These are phyloP conservation scores for Penicillium chermesinum DNA, from an alignment of 495 filamentous ascomycete species.

Conservation along the genomic window DNA sequence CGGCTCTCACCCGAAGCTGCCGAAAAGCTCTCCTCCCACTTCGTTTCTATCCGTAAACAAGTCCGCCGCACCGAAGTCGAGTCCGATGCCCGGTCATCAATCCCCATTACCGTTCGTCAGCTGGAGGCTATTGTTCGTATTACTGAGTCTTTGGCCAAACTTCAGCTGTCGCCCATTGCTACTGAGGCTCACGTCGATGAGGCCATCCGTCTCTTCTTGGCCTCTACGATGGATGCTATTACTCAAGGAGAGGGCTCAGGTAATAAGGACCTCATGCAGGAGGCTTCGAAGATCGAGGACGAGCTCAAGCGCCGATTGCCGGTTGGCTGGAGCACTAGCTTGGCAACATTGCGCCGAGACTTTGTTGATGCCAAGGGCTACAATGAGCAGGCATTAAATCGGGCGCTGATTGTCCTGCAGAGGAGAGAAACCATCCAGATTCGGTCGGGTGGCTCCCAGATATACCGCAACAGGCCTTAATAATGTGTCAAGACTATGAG, in stretches of 20 bases:
- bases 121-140: conserved; percentile 97
- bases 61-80: conserved; percentile 86
- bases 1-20: conserved; percentile 88
- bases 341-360: conserved; percentile 80
- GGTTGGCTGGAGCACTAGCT: conserved; percentile 89
- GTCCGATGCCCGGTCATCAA: conserved; percentile 80
- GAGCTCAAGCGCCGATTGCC: conserved; percentile 84
- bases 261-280: conserved; percentile 83
- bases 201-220: conserved; percentile 94
- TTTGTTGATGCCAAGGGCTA: conserved; percentile 86
- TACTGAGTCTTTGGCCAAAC: conserved; percentile 90
- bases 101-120: conserved; percentile 97
- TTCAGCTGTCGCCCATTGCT: conserved; percentile 77
- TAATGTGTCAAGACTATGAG: conserved; percentile 12
- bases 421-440: conserved; percentile 88
- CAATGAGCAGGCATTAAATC: conserved; percentile 75
- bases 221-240: conserved; percentile 96
- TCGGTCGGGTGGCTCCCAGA: conserved; percentile 79
- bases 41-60: conserved; percentile 91
- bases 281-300: conserved; percentile 81
- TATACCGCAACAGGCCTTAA: conserved; percentile 71
- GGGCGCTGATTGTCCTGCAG: conserved; percentile 81
- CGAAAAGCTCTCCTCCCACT: conserved; percentile 95
- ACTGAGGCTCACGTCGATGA: conserved; percentile 93
- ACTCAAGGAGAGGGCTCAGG: conserved; percentile 78